Conservation (phyloP, 2,329 filamentous ascomycete genomes). For the Diaporthe sp. region DNA sequence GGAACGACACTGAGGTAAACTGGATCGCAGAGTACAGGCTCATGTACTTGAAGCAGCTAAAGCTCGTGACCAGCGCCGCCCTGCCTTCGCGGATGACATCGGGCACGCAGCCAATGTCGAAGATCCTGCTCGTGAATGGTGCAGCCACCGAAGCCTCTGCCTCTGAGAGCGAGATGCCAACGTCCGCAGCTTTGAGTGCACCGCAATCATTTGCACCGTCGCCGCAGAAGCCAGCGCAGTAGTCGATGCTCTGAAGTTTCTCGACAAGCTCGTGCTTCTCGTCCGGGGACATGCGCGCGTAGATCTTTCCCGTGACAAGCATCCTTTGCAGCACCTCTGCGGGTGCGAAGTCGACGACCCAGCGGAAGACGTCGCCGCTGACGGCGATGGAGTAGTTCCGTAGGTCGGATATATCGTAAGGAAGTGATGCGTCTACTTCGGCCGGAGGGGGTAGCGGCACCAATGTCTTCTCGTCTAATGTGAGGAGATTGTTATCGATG, state of each 20-base stretch:
- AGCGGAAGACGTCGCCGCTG: conserved; percentile 94
- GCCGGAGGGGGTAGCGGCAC: conserved; percentile 78
- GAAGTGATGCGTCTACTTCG: conserved; percentile 83
- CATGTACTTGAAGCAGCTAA: conserved; percentile 99
- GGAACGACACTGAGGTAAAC: conserved; percentile 95
- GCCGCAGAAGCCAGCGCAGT: conserved; percentile 95
- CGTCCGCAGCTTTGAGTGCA: conserved; percentile 95
- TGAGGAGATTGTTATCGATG: conserved; percentile 86
- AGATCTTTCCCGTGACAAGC: conserved; percentile 92
- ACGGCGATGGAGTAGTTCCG: conserved; percentile 91
- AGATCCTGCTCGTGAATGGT: conserved; percentile 93
- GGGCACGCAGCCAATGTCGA: conserved; percentile 96
- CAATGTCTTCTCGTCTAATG: conserved; percentile 83
- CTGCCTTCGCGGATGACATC: conserved; percentile 95
- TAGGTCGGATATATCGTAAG: conserved; percentile 85
- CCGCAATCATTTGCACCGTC: conserved; percentile 98
- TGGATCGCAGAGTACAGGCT: conserved; percentile 99
- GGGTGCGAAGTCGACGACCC: conserved; percentile 92
- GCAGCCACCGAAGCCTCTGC: conserved; percentile 98
- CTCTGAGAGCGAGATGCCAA: conserved; percentile 96
- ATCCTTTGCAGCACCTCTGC: conserved; percentile 85
- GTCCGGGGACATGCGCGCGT: conserved; percentile 98
- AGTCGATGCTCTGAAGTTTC: conserved; percentile 95
- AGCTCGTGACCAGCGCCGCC: conserved; percentile 95
- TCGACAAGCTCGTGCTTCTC: conserved; percentile 98